These are phyloP conservation scores for Pichia sp. DNA, from an alignment of 1,139 yeast genomes.

Conservation along the genomic window DNA sequence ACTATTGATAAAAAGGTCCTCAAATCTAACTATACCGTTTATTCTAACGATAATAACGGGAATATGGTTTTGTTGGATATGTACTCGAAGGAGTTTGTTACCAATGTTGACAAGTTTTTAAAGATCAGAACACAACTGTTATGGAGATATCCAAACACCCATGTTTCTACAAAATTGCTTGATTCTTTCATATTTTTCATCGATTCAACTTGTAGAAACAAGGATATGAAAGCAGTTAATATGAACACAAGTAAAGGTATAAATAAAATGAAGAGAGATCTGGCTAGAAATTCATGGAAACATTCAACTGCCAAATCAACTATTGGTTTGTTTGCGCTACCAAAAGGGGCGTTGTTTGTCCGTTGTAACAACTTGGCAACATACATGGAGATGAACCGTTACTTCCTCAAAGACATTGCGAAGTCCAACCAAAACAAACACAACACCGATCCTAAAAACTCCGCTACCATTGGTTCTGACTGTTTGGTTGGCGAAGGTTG, in stretches of 20 bases:
- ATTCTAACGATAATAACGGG: slow-evolving; percentile 41
- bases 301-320: slow-evolving; percentile 55
- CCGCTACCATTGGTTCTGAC: slow-evolving; percentile 82
- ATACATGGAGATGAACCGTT: slow-evolving; percentile 86
- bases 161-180: slow-evolving; percentile 66
- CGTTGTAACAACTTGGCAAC: slow-evolving; percentile 74
- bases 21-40: slow-evolving; percentile 48
- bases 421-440: slow-evolving; percentile 25
- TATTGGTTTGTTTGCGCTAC: slow-evolving; percentile 56
- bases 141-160: slow-evolving; percentile 78
- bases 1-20: slow-evolving; percentile 70
- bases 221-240: slow-evolving; percentile 18
- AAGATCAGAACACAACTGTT: slow-evolving; percentile 78
- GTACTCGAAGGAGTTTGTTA: slow-evolving; percentile 56
- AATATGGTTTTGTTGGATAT: slow-evolving; percentile 54
- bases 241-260: slow-evolving; percentile 35
- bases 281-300: slow-evolving; percentile 89
- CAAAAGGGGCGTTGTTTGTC: slow-evolving; percentile 59
- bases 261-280: slow-evolving; percentile 69
- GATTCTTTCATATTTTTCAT: slow-evolving; percentile 81
- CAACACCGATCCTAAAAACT: slow-evolving; percentile 42
- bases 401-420: slow-evolving; percentile 51
- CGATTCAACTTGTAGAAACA: slow-evolving; percentile 40
- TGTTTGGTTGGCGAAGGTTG: slow-evolving; percentile 39
- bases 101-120: slow-evolving; percentile 52